These are phyloP conservation scores for Phytopythium delawarense DNA, from an alignment of 352 stramenopile genomes.

Conservation along the genomic window DNA sequence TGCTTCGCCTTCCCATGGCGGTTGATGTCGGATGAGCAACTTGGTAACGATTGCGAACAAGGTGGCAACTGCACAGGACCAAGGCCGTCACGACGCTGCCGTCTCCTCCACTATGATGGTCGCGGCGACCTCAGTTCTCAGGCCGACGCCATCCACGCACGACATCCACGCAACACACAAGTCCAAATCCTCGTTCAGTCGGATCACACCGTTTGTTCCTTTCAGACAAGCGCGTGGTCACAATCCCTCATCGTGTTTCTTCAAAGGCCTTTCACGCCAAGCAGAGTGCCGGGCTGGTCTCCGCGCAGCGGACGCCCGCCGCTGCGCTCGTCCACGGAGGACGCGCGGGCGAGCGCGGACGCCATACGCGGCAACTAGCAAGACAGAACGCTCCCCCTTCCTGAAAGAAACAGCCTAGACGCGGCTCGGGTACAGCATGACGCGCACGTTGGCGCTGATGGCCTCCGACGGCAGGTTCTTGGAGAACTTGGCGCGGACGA, in stretches of 20 bases:
- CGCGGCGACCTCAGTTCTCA: too few species aligned
- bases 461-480: slow-evolving; percentile 96
- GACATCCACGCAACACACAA: too few species aligned
- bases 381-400: slow-evolving; percentile 1
- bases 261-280: slow-evolving; percentile 11
- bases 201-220: slow-evolving; percentile 3
- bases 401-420: slow-evolving; percentile 79
- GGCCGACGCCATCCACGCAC: too few species aligned
- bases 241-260: slow-evolving; percentile 53
- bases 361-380: background rate
- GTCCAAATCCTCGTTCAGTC: background rate
- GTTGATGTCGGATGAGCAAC: too few species aligned
- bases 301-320: background rate
- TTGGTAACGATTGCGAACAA: too few species aligned
- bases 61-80: too few species aligned
- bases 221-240: slow-evolving; percentile 16
- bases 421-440: slow-evolving; percentile 99
- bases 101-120: too few species aligned
- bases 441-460: slow-evolving; percentile 96
- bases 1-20: too few species aligned
- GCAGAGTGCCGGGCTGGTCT: background rate
- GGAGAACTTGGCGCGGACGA: slow-evolving; percentile 98
- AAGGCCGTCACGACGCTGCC: too few species aligned
- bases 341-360: background rate
- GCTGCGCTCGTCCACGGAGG: background rate